A percentile compares a stretch with the other conserved stretches of the same genome.
Evolutionary conservation across 179 eudicot species (phyloP).

Genomic region (Amaranthus tricolor): DNA sequence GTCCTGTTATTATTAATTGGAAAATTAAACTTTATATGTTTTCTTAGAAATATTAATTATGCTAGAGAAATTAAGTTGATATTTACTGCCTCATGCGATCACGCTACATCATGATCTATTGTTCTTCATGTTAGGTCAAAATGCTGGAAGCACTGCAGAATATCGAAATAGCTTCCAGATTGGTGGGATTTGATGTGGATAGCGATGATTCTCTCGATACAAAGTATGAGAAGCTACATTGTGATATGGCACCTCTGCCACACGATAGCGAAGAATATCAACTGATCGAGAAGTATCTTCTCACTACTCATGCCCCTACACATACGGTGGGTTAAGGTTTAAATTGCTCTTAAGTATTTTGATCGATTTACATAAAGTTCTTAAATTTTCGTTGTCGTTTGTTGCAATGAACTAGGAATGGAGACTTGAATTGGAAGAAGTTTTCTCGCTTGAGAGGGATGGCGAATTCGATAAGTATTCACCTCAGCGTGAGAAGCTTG

Average conservation of each 20-base stretch:
- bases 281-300: constrained; percentile 88
- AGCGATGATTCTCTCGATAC: constrained; percentile 74
- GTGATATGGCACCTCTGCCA: constrained; percentile 75
- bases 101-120: background rate
- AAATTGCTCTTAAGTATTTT: background rate
- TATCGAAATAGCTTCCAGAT: constrained; percentile 94
- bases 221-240: constrained; percentile 76
- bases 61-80: background rate
- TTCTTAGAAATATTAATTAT: background rate
- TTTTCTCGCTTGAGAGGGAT: constrained; percentile 78
- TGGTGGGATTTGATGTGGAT: constrained; percentile 90
- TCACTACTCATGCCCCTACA: constrained; percentile 96
- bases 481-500: constrained; percentile 68
- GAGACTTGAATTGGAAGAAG: constrained; percentile 94
- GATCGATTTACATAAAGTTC: background rate
- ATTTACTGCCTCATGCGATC: constrained; percentile 6
- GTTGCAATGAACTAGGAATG: constrained; percentile 51
- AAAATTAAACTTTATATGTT: background rate
- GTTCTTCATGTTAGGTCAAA: constrained; percentile 61
- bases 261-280: constrained; percentile 80
- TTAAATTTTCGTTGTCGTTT: constrained; percentile 6
- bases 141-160: constrained; percentile 99
- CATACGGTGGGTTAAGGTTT: constrained; percentile 62
- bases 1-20: background rate
- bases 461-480: constrained; percentile 83